These are phyloP conservation scores for Draba incana DNA, from an alignment of 345 rosid species.

Conservation along the genomic window DNA sequence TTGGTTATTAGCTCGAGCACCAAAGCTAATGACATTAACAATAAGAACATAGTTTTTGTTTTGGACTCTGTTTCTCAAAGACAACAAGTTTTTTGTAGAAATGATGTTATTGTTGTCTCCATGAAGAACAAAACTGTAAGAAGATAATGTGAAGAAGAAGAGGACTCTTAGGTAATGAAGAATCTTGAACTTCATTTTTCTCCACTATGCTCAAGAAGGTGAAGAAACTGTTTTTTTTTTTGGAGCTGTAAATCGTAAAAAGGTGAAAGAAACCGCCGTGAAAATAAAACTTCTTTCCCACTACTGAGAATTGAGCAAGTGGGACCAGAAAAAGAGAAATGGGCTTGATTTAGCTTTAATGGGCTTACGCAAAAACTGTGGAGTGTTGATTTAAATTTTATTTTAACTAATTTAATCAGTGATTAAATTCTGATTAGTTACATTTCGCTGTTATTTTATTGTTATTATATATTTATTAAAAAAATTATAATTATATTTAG, in stretches of 20 bases:
- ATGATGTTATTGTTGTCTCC: constrained; percentile 8
- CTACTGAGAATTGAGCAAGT: too few relatives aligned
- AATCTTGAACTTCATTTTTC: constrained; percentile 11
- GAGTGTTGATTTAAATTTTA: too few relatives aligned
- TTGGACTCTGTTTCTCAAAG: constrained; percentile 8
- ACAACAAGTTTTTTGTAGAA: constrained; percentile 17
- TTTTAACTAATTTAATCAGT: too few relatives aligned
- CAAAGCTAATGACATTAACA: constrained; percentile 44
- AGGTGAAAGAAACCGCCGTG: too few relatives aligned
- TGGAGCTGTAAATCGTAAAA: constrained; percentile 16
- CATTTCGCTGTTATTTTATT: too few relatives aligned
- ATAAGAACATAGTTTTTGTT: constrained; percentile 30
- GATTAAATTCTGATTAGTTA: too few relatives aligned
- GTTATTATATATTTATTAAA: too few relatives aligned
- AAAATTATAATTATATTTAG: too few relatives aligned
- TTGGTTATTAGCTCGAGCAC: constrained; percentile 44
- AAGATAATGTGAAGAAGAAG: constrained; percentile 17
- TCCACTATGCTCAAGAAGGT: constrained; percentile 29
- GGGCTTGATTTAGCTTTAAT: too few relatives aligned
- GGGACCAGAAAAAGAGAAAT: too few relatives aligned
- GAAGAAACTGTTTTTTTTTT: constrained; percentile 22
- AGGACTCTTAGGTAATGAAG: constrained; percentile 18
- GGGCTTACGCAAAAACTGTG: too few relatives aligned
- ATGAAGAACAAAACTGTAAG: constrained; percentile 19
- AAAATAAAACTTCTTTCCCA: too few relatives aligned